Evolutionary conservation across 805 yeast species (phyloP).

Genomic region (Schwanniomyces sp.): DNA sequence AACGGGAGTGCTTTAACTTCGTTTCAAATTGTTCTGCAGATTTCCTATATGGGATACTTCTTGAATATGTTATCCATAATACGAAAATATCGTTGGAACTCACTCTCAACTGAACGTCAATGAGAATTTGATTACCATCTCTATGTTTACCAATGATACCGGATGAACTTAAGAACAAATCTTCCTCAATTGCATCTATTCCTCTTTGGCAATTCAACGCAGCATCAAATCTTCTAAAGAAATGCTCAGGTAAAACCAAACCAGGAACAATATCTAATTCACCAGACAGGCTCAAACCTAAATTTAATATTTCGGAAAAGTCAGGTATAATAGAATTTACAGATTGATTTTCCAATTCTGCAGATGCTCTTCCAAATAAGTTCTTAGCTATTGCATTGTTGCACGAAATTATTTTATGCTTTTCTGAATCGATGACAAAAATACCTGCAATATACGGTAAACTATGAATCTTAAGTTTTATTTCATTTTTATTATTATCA

Average conservation of each 20-base stretch:
- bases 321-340: constrained; percentile 64
- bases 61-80: constrained; percentile 85
- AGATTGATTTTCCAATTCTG: constrained; percentile 36
- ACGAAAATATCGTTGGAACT: constrained; percentile 57
- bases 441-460: constrained; percentile 88
- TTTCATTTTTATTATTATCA: constrained; percentile 39
- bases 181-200: constrained; percentile 31
- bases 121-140: constrained; percentile 62
- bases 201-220: constrained; percentile 23
- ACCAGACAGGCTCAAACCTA: constrained; percentile 32
- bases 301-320: constrained; percentile 48
- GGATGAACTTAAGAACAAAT: constrained; percentile 55
- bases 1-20: constrained; percentile 17
- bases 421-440: constrained; percentile 59
- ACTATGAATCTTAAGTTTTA: constrained; percentile 68
- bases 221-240: constrained; percentile 70
- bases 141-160: constrained; percentile 70
- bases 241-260: constrained; percentile 86
- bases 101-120: constrained; percentile 82
- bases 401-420: constrained; percentile 60
- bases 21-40: constrained; percentile 24
- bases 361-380: constrained; percentile 67
- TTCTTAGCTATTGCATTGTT: constrained; percentile 78
- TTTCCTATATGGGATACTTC: constrained; percentile 27
- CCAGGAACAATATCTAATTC: constrained; percentile 49